Conservation (phyloP, 345 rosid species). For the Erodium maritimum region DNA sequence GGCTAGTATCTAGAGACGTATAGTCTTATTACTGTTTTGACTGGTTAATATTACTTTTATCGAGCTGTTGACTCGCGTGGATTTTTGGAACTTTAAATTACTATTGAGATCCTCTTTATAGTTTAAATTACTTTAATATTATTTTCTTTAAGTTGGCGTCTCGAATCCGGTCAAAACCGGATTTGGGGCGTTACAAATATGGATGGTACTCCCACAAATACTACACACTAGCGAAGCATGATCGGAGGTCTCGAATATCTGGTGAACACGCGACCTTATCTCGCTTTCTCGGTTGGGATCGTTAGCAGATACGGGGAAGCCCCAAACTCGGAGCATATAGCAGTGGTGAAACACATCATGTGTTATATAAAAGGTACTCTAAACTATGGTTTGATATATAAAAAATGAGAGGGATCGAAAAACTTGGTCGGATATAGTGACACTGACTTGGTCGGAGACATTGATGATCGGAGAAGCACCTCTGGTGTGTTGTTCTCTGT, state of each 20-base stretch:
- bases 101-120: too few species aligned
- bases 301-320: conserved; percentile 9
- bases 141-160: too few species aligned
- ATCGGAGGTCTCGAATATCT: conserved; percentile 5
- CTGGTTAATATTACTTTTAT: too few species aligned
- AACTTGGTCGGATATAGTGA: conserved; percentile 1
- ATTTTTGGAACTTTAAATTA: too few species aligned
- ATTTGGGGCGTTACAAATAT: too few species aligned
- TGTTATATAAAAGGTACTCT: conserved; percentile 1
- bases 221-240: not conserved
- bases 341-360: conserved; percentile 8
- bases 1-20: too few species aligned
- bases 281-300: conserved; percentile 3
- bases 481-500: too few species aligned
- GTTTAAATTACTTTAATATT: too few species aligned
- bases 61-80: too few species aligned
- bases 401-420: not conserved
- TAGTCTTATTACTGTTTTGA: too few species aligned
- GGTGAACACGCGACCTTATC: conserved; percentile 5
- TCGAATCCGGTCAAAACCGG: too few species aligned
- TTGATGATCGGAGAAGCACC: too few species aligned
- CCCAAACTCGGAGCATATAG: not conserved
- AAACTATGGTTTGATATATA: not conserved
- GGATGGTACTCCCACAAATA: not conserved
- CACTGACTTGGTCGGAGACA: not conserved